Base-by-base conservation (phyloP, 306 rosid genomes). In the Castanea sativa region DNA sequence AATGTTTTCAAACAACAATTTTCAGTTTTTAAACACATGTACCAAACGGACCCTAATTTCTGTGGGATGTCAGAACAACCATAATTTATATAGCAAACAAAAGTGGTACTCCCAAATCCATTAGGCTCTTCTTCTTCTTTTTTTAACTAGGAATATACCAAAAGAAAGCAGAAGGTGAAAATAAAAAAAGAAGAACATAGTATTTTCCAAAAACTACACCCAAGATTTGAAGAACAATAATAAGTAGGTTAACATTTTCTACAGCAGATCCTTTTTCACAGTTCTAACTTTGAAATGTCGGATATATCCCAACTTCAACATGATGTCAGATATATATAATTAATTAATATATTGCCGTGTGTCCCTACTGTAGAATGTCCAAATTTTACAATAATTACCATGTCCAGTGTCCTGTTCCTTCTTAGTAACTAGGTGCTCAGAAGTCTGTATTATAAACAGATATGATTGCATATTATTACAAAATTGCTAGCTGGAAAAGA, bases 11-110 rank as follows among this genome's bases (percentile, higher is more conserved):
- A 25, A 25, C 2, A 25, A 25, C 27, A 25, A 25, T 25, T 25
- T 25, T 25, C 2, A 25, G 27, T 25, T 25, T 25, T 25, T 25
- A 25, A 25, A 25, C 27, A 25, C 27, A 25, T 25, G 27, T 1
- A 25, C 27, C 27, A 25, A 25, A 25, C 0, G 27, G 27, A 1
- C 2, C 27, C 27, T 80, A 61, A 69, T 49, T 45, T 73, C 64
- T 71, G 32, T 23, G 18, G 68, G 55, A 49, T 27, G 69, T 8
- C 53, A 30, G 73, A 10, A 43, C 49, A 57, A 55, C 43, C 72
- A 58, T 38, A n/a, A 57, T 29, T 51, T 68, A 71, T 25, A 69
- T 53, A 6, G 60, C 79, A 74, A 77, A 57, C 72, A 80, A 69
- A 23, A 70, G 33, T 12, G 74, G 55, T 52, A 69, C 27, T 41